Percentiles rank a stretch among this genome's conserved stretches.
Evolutionary conservation across 2,329 filamentous ascomycete genomes (phyloP).

Genomic region (Phyllosticta capitalensis): DNA sequence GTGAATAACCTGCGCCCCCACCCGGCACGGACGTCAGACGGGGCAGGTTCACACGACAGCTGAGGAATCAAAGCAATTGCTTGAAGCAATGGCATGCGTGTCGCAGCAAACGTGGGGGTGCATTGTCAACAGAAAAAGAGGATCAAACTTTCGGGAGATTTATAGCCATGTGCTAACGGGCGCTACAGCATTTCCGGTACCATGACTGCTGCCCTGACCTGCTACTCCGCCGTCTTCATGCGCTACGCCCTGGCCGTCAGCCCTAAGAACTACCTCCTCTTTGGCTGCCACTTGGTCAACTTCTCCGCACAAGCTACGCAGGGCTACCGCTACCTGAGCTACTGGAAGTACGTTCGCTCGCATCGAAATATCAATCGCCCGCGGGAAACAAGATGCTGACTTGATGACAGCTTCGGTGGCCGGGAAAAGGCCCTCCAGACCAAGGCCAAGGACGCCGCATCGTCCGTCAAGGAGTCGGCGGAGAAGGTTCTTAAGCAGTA

Average conservation of each 20-base stretch:
- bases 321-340: conserved; percentile 52
- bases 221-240: conserved; percentile 58
- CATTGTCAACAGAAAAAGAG: not conserved
- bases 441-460: conserved; percentile 30
- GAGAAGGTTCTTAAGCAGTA: conserved; percentile 11
- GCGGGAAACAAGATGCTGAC: not conserved
- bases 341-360: conserved; percentile 39
- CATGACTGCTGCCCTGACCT: conserved; percentile 52
- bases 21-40: not conserved
- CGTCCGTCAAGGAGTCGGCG: conserved; percentile 12
- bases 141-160: not conserved
- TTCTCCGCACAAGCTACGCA: conserved; percentile 52
- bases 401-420: conserved; percentile 31
- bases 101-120: not conserved
- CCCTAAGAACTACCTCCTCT: conserved; percentile 58
- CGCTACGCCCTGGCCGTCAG: conserved; percentile 55
- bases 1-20: not conserved
- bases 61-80: not conserved
- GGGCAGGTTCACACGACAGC: not conserved
- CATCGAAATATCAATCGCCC: not conserved
- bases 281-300: conserved; percentile 58
- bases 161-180: not conserved
- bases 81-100: not conserved
- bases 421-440: conserved; percentile 29
- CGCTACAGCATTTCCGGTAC: conserved; percentile 50